Evolutionary conservation across 1,284 basidiomycete genomes (phyloP).

Genomic region (Jaminaea rosea): DNA sequence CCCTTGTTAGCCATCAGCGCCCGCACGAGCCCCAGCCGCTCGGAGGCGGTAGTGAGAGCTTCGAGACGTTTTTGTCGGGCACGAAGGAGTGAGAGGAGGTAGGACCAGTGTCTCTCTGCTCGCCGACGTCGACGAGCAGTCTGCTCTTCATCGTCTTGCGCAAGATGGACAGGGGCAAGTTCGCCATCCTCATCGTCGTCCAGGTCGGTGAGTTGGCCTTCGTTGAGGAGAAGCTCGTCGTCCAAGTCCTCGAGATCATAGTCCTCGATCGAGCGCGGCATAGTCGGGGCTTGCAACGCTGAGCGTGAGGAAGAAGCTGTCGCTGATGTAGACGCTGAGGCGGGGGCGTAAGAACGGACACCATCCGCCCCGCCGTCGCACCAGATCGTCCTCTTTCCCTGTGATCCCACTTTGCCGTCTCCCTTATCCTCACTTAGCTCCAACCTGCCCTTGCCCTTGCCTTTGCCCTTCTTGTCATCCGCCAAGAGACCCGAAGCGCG

Average conservation of each 20-base stretch:
- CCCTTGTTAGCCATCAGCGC: constrained; percentile 34
- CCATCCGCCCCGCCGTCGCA: constrained; percentile 30
- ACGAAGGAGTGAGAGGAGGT: constrained; percentile 26
- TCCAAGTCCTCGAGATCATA: constrained; percentile 9
- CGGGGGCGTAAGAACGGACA: too few relatives aligned
- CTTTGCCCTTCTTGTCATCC: constrained; percentile 1
- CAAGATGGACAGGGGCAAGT: too few relatives aligned
- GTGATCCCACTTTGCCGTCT: not conserved
- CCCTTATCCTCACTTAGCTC: not conserved
- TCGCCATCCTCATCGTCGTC: constrained; percentile 1
- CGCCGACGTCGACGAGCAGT: not conserved
- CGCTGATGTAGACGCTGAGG: not conserved
- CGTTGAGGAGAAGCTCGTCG: not conserved
- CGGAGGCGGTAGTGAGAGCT: constrained; percentile 22
- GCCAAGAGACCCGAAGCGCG: constrained; percentile 23
- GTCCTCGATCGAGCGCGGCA: not conserved
- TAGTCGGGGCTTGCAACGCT: not conserved
- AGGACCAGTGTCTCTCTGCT: constrained; percentile 22
- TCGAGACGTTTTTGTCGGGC: constrained; percentile 30
- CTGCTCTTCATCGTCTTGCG: not conserved
- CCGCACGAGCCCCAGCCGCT: constrained; percentile 32
- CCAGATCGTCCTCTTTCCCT: constrained; percentile 44
- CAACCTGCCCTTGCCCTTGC: constrained; percentile 3
- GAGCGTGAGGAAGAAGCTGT: not conserved
- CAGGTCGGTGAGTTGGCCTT: not conserved